Conservation (phyloP, 129 eudicot genomes). For the Tanacetum coccineum region DNA sequence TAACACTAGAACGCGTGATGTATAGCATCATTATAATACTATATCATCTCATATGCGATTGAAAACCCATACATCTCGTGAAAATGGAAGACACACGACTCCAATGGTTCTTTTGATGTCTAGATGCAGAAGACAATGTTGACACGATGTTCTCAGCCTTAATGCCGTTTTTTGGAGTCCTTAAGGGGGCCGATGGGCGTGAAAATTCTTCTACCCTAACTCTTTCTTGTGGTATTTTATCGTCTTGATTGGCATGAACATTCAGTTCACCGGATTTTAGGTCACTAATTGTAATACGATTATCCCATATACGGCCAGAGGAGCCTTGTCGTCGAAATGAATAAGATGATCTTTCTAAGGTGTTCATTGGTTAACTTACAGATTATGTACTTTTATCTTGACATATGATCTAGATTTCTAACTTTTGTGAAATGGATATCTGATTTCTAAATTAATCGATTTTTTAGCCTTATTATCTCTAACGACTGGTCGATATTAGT, state of each 20-base stretch:
- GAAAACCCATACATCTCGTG: conserved; percentile 35
- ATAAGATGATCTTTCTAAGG: conserved; percentile 57
- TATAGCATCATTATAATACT: neutral
- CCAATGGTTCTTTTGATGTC: conserved; percentile 26
- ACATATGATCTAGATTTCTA: neutral
- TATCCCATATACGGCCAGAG: conserved; percentile 60
- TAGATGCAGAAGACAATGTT: conserved; percentile 15
- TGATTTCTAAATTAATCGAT: neutral
- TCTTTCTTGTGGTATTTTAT: conserved; percentile 1
- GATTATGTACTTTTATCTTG: neutral
- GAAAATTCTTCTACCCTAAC: neutral
- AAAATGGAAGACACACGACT: conserved; percentile 38
- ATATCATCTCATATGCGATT: conserved; percentile 12
- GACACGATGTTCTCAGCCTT: conserved; percentile 1
- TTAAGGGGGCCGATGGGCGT: neutral
- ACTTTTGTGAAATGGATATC: neutral
- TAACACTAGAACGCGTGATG: neutral
- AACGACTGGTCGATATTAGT: neutral
- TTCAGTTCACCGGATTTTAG: conserved; percentile 21
- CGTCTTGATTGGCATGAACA: neutral
- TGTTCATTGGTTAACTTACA: conserved; percentile 29
- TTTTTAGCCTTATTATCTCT: neutral
- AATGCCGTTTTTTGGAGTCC: neutral
- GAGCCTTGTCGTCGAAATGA: conserved; percentile 72
- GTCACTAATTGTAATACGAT: conserved; percentile 10